Base-by-base conservation (phyloP, 805 yeast species). In the Yamadazyma insecticola region DNA sequence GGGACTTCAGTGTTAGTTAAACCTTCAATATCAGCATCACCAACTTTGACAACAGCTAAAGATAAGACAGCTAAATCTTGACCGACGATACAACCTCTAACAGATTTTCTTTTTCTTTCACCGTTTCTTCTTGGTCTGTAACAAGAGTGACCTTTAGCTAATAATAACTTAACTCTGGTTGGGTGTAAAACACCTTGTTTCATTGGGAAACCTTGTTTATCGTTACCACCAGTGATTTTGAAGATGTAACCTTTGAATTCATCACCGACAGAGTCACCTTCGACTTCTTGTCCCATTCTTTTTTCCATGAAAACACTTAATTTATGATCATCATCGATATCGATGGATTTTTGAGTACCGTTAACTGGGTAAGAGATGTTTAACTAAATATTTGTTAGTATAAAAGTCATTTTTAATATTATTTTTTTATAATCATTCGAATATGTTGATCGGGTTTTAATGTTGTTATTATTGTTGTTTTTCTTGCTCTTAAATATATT, bases 121-220 rank as follows among this genome's bases (percentile, higher is more conserved):
- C 98, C 98, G 51, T 71, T 64, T 77, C 97, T 87, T 81, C 98
- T 92, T 72, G 96, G 94, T 81, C 98, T 90, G 95, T 92, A 92
- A 80, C 97, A 90, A 57, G 97, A 86, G 77, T 76, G 82, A 63
- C 90, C 96, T 74, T 87, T 81, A 55, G 95, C 70, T 66, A 92
- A 78, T 67, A 92, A 80, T 60, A 92, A 81, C 70, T 85, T 88
- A 59, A 92, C 97, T 82, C 98, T 94, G 81, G 94, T 88, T 74
- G 98, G 97, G 78, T 87, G 92, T 81, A 92, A 76, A 51, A 92
- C 98, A 83, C 98, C 98, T 76, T 94, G 98, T 76, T 89, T 92
- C 98, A 94, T 92, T 76, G 98, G 97, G 96, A 92, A 92, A 78
- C 98, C 98, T 79, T 92, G 98, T 78, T 92, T 92, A 78, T 92